Percentiles rank a stretch among this genome's conserved stretches.
These are phyloP conservation scores for Rhizopus delemar DNA, from an alignment of 371 early-diverging fungal genomes.

Conservation along the genomic window DNA sequence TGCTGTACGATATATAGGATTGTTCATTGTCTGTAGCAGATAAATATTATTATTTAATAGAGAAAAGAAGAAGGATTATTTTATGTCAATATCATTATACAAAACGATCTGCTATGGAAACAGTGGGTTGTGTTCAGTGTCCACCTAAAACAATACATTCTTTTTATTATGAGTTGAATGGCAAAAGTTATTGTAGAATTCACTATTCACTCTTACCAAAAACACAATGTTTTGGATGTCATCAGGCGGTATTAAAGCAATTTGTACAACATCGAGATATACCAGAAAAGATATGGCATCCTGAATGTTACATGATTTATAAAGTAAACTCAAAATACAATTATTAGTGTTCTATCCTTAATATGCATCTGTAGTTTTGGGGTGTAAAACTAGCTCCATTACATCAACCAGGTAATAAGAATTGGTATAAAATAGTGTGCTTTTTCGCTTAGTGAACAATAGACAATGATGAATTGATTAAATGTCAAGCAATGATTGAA, in stretches of 20 bases:
- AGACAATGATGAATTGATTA: constrained; percentile 29
- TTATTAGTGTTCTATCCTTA: constrained; percentile 13
- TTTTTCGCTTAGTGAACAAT: not conserved
- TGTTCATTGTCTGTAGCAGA: constrained; percentile 27
- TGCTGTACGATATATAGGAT: constrained; percentile 21
- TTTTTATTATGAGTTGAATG: constrained; percentile 79
- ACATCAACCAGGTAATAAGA: constrained; percentile 16
- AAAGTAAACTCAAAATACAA: constrained; percentile 23
- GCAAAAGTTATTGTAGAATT: constrained; percentile 83
- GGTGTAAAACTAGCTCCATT: constrained; percentile 63
- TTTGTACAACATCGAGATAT: constrained; percentile 84
- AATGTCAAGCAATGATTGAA: constrained; percentile 55
- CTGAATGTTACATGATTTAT: constrained; percentile 96
- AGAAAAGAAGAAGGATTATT: constrained; percentile 14
- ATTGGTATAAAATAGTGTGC: not conserved
- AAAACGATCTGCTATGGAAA: constrained; percentile 18
- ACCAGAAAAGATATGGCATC: constrained; percentile 90
- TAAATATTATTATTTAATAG: constrained; percentile 25
- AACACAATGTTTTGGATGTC: constrained; percentile 91
- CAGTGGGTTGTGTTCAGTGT: constrained; percentile 23
- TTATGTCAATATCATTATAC: constrained; percentile 34
- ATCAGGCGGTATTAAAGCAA: constrained; percentile 88
- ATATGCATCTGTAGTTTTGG: constrained; percentile 57
- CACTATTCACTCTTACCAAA: constrained; percentile 87
- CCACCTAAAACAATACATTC: constrained; percentile 47